Conservation (phyloP, 495 filamentous ascomycete genomes). For the Hypomontagnella submonticulosa region DNA sequence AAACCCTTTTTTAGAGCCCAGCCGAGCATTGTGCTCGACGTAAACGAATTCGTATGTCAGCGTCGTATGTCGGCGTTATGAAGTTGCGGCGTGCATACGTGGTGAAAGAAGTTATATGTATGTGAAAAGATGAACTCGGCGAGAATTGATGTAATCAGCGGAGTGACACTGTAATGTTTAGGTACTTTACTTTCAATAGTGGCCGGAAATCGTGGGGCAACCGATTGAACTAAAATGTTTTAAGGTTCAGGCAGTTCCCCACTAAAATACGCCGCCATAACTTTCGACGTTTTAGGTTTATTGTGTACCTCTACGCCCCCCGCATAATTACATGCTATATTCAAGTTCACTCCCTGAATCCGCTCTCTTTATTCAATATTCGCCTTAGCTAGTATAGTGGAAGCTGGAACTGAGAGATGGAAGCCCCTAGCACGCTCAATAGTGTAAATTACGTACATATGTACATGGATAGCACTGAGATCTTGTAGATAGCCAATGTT, state of each 20-base stretch:
- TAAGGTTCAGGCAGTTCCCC: too few relatives aligned
- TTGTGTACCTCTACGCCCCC: too few relatives aligned
- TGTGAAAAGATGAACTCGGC: background rate
- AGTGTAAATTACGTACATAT: slow-evolving; percentile 4
- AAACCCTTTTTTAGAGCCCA: slow-evolving; percentile 62
- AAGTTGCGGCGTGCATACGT: slow-evolving; percentile 1
- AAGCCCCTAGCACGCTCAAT: background rate
- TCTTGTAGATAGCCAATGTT: background rate
- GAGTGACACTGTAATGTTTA: slow-evolving; percentile 25
- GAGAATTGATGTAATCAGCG: slow-evolving; percentile 2
- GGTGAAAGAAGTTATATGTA: background rate
- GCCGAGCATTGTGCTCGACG: slow-evolving; percentile 61
- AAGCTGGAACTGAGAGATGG: too few relatives aligned
- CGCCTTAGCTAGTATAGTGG: too few relatives aligned
- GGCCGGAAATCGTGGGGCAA: slow-evolving; percentile 13
- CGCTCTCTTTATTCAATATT: too few relatives aligned
- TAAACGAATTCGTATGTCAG: slow-evolving; percentile 21
- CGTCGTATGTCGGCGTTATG: slow-evolving; percentile 4
- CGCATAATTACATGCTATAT: too few relatives aligned
- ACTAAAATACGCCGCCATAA: too few relatives aligned
- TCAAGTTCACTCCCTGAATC: too few relatives aligned
- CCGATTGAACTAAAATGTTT: background rate
- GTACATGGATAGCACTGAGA: too few relatives aligned
- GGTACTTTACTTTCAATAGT: slow-evolving; percentile 15
- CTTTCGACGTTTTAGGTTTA: too few relatives aligned